Conservation (phyloP, 495 filamentous ascomycete species). For the Hypoxylon cercidicola region DNA sequence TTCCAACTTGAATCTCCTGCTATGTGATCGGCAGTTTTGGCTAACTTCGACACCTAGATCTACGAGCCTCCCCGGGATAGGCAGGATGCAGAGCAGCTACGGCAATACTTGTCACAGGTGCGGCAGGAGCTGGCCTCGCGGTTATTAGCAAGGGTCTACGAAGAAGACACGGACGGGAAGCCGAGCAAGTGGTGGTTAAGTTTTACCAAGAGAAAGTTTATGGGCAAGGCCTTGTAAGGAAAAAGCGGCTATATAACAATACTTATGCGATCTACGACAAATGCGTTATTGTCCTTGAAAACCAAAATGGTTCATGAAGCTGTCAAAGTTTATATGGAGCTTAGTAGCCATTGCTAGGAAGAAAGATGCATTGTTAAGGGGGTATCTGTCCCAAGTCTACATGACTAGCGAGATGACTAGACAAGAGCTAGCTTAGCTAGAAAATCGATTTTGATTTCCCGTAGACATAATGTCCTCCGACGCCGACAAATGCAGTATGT, state of each 20-base stretch:
- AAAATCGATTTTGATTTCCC: constrained; percentile 1
- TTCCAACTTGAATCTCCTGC: background rate
- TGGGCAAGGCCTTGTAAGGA: constrained; percentile 90
- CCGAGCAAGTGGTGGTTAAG: constrained; percentile 99
- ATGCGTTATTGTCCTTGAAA: background rate
- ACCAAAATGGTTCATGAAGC: constrained; percentile 6
- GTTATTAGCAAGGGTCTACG: constrained; percentile 85
- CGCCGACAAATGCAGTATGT: constrained; percentile 24
- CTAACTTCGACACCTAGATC: constrained; percentile 52
- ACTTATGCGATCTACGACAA: constrained; percentile 1
- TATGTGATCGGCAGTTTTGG: background rate
- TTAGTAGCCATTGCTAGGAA: background rate
- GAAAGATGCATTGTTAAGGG: constrained; percentile 23
- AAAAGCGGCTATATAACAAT: background rate
- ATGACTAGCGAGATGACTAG: constrained; percentile 11
- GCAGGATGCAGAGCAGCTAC: constrained; percentile 86
- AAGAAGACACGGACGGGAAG: constrained; percentile 75
- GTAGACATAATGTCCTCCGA: constrained; percentile 8
- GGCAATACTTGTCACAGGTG: constrained; percentile 89
- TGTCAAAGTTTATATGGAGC: background rate
- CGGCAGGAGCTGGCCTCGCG: constrained; percentile 88
- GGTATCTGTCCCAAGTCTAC: constrained; percentile 32
- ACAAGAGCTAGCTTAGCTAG: constrained; percentile 25
- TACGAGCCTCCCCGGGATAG: constrained; percentile 78
- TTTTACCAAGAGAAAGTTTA: constrained; percentile 98